These are phyloP conservation scores for Evernia prunastri DNA, from an alignment of 495 filamentous ascomycete genomes.

Conservation along the genomic window DNA sequence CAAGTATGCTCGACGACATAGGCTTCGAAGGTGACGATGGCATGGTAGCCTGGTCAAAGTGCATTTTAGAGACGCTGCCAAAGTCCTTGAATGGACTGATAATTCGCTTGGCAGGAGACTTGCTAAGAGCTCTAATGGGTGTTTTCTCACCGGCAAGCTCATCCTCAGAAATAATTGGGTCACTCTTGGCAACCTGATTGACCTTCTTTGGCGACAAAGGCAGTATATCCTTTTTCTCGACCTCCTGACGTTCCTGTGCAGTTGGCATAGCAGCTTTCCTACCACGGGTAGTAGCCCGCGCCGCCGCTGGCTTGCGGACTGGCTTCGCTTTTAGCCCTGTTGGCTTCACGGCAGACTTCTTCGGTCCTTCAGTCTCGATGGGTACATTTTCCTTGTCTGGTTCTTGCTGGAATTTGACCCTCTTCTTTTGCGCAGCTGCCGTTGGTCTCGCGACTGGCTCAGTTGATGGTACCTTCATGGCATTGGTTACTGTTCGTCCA, in stretches of 20 bases:
- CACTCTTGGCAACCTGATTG: slow-evolving; percentile 45
- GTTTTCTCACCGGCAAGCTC: slow-evolving; percentile 43
- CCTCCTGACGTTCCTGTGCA: neutral
- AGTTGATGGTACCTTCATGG: slow-evolving; percentile 3
- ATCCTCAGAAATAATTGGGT: slow-evolving; percentile 45
- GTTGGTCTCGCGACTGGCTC: slow-evolving; percentile 14
- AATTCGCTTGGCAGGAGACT: slow-evolving; percentile 39
- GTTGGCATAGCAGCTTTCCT: slow-evolving; percentile 12
- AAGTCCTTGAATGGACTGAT: slow-evolving; percentile 29
- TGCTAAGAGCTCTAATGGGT: slow-evolving; percentile 31
- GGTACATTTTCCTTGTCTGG: slow-evolving; percentile 37
- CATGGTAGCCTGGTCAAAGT: slow-evolving; percentile 31
- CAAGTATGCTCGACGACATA: slow-evolving; percentile 30
- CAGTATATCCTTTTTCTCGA: slow-evolving; percentile 2
- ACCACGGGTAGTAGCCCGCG: slow-evolving; percentile 18
- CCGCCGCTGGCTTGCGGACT: slow-evolving; percentile 38
- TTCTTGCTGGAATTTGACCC: slow-evolving; percentile 47
- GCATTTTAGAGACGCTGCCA: slow-evolving; percentile 33
- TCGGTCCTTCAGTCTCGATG: slow-evolving; percentile 27
- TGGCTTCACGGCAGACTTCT: slow-evolving; percentile 27
- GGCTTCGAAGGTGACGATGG: slow-evolving; percentile 26
- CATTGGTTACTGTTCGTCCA: slow-evolving; percentile 18
- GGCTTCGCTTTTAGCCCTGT: slow-evolving; percentile 45
- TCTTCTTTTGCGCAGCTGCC: slow-evolving; percentile 43
- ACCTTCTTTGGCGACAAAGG: slow-evolving; percentile 54